These are phyloP conservation scores for Cryptococcus sp. DNA, from an alignment of 1,284 basidiomycete species.

Conservation along the genomic window DNA sequence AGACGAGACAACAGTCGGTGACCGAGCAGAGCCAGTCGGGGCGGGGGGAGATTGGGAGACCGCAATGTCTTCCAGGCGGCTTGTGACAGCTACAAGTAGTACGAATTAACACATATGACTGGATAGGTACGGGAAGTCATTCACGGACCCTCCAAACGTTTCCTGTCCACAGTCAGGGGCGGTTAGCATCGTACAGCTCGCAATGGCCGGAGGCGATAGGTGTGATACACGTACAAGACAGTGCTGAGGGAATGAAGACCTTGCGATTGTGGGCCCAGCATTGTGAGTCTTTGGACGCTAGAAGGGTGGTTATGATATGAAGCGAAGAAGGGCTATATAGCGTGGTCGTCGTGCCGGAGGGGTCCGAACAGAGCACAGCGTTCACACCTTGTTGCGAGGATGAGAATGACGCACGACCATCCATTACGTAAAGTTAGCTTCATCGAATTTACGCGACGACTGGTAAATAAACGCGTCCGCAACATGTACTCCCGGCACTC, in stretches of 20 bases:
- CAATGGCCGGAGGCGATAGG: conserved; percentile 35
- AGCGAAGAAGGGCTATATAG: neutral
- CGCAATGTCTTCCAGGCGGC: conserved; percentile 88
- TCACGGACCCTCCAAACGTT: conserved; percentile 58
- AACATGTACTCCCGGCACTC: too few species aligned
- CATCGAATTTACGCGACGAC: too few species aligned
- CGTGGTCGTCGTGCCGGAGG: too few species aligned
- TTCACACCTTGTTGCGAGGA: too few species aligned
- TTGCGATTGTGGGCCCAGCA: conserved; percentile 19
- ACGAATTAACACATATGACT: too few species aligned
- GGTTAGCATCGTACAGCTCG: conserved; percentile 35
- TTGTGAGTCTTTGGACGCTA: neutral
- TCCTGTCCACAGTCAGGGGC: conserved; percentile 27
- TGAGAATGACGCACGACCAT: too few species aligned
- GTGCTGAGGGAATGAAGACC: conserved; percentile 46
- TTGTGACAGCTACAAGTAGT: conserved; percentile 75
- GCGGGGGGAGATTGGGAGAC: conserved; percentile 48
- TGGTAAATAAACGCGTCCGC: too few species aligned
- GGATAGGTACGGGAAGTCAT: neutral
- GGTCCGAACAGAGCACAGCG: too few species aligned
- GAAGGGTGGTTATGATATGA: neutral
- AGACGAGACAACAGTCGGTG: conserved; percentile 43
- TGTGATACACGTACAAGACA: conserved; percentile 36
- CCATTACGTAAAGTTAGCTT: too few species aligned
- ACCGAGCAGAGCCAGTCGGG: conserved; percentile 22